Conservation (phyloP, 2,329 filamentous ascomycete genomes). For the Lizonia empirigonia region DNA sequence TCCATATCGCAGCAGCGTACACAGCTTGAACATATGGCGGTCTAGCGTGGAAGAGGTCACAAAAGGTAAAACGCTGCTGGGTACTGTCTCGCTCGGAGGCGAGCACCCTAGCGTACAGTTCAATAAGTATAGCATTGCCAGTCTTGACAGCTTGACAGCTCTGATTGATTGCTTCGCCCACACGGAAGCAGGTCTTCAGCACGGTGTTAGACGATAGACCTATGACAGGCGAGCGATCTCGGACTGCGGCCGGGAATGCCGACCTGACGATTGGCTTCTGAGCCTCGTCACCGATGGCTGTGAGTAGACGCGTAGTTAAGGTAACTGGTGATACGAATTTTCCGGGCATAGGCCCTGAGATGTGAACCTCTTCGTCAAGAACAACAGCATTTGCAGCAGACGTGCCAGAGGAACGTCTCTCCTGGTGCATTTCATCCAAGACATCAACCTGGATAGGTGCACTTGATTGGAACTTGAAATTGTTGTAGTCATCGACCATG, state of each 20-base stretch:
- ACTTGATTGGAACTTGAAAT: neutral
- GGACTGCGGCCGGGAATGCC: conserved; percentile 57
- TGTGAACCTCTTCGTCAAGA: neutral
- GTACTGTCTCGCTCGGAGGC: conserved; percentile 61
- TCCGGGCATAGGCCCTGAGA: neutral
- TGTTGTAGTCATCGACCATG: neutral
- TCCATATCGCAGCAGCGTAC: conserved; percentile 53
- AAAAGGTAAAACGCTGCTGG: conserved; percentile 68
- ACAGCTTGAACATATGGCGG: conserved; percentile 60
- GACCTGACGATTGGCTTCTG: conserved; percentile 57
- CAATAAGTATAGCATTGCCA: conserved; percentile 59
- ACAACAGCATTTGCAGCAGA: neutral
- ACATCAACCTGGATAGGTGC: neutral
- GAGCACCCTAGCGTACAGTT: conserved; percentile 67
- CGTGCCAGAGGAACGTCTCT: neutral
- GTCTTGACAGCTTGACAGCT: conserved; percentile 55
- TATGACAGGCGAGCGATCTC: conserved; percentile 60
- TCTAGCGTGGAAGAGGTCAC: conserved; percentile 65
- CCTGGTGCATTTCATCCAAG: neutral
- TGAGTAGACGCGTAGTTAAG: conserved; percentile 21
- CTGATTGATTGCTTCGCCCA: conserved; percentile 64
- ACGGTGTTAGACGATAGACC: conserved; percentile 56
- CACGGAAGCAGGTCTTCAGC: conserved; percentile 67
- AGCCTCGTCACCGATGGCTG: conserved; percentile 13
- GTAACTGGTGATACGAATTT: conserved; percentile 37